Evolutionary conservation across 345 rosid genomes (phyloP).

Genomic region (Hypericum androsaemum): DNA sequence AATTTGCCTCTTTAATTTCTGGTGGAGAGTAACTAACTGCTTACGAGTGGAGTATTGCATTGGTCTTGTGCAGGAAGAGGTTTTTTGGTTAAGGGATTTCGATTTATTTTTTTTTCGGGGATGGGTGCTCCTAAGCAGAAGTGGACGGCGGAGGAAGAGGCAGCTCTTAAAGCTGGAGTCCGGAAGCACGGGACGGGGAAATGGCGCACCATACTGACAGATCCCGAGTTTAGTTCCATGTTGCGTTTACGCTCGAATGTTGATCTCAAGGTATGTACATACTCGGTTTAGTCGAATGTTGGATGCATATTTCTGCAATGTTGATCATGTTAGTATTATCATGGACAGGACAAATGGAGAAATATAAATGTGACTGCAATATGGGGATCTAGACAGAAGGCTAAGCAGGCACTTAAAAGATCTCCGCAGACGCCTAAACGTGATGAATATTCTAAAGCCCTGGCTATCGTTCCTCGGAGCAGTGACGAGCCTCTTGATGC

Average conservation of each 20-base stretch:
- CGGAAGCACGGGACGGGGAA: constrained; percentile 26
- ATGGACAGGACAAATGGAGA: constrained; percentile 28
- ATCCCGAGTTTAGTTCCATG: constrained; percentile 20
- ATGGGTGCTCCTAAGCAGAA: constrained; percentile 33
- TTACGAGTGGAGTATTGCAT: no score
- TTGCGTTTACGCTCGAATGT: constrained; percentile 23
- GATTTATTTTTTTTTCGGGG: not conserved
- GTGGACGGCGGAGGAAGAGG: constrained; percentile 32
- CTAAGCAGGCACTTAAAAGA: constrained; percentile 25
- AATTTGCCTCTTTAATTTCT: no score
- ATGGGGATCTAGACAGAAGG: constrained; percentile 31
- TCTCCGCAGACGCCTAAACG: constrained; percentile 14
- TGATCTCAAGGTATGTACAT: constrained; percentile 22
- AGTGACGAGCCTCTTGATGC: constrained; percentile 19
- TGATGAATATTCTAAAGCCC: constrained; percentile 15
- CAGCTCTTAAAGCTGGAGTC: constrained; percentile 31
- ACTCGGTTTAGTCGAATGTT: not conserved
- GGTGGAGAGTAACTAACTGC: no score
- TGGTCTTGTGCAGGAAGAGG: no score
- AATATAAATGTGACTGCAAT: constrained; percentile 29
- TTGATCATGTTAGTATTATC: not conserved
- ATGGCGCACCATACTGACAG: constrained; percentile 29
- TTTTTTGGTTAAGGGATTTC: no score
- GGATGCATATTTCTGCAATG: not conserved
- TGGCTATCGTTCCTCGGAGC: constrained; percentile 9